Conservation (phyloP, 192 early-diverging fungal genomes). For the Coemansia sp. region DNA sequence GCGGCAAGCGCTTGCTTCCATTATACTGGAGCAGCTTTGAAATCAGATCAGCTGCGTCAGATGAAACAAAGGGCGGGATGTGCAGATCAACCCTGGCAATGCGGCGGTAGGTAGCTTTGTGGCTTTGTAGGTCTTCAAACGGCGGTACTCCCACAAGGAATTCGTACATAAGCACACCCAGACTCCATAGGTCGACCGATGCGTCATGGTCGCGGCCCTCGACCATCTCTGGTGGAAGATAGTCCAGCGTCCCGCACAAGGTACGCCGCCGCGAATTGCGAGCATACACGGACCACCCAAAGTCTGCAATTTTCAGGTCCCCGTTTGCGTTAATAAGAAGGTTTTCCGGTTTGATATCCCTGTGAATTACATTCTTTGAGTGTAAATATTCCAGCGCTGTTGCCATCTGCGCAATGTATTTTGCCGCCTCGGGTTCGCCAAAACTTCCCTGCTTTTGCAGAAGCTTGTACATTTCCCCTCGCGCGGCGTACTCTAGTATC, state of each 20-base stretch:
- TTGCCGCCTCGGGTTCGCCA: constrained; percentile 70
- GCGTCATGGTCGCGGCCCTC: constrained; percentile 77
- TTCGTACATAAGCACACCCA: constrained; percentile 92
- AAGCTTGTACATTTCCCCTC: constrained; percentile 89
- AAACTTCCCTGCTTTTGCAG: constrained; percentile 71
- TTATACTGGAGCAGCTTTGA: constrained; percentile 69
- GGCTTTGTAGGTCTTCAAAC: constrained; percentile 72
- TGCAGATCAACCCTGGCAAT: constrained; percentile 83
- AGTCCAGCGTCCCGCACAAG: constrained; percentile 93
- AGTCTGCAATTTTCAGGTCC: constrained; percentile 93
- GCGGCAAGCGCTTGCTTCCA: constrained; percentile 66
- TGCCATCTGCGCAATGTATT: constrained; percentile 90
- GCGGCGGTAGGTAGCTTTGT: constrained; percentile 72
- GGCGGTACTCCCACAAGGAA: constrained; percentile 90
- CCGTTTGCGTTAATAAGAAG: constrained; percentile 81
- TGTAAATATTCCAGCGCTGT: constrained; percentile 85
- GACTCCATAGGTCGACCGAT: constrained; percentile 87
- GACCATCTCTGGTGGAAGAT: constrained; percentile 95
- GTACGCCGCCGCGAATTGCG: constrained; percentile 77
- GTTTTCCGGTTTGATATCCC: constrained; percentile 98
- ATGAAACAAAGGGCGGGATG: constrained; percentile 75
- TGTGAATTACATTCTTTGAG: constrained; percentile 86
- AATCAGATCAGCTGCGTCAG: constrained; percentile 84
- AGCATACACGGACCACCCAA: constrained; percentile 95
- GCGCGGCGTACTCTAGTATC: constrained; percentile 93